Percentiles rank a stretch among this genome's conserved stretches.
phyloP scores from a whole-genome alignment of 164 flowering plant species.

The Amborella trichopoda region DNA sequence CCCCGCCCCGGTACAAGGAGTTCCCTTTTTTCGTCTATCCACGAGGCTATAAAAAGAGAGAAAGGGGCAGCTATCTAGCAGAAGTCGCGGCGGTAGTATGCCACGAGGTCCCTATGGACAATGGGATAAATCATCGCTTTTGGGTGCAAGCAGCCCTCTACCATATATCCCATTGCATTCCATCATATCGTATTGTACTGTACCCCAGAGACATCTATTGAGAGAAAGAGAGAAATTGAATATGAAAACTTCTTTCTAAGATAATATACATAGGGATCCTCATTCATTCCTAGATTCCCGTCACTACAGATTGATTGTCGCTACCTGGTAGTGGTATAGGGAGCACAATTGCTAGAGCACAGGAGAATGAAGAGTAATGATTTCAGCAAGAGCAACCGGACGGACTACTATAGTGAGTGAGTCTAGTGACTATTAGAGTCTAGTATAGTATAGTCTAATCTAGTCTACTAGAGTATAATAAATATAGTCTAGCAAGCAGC shows the following conservation, averaged over 20 bases:
- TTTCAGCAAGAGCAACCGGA: neutral
- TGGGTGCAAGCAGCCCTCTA: neutral
- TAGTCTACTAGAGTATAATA: no score
- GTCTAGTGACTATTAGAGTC: neutral
- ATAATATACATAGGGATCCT: no score
- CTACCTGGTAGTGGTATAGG: no score
- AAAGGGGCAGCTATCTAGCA: conserved; percentile 5
- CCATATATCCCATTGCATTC: neutral
- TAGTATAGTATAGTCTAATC: neutral
- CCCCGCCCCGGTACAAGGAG: neutral
- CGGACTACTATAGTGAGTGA: neutral
- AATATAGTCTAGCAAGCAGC: neutral
- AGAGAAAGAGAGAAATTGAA: neutral
- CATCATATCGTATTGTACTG: neutral
- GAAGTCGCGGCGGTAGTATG: conserved; percentile 1
- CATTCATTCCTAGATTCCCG: neutral
- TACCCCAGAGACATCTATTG: neutral
- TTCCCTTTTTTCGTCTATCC: conserved; percentile 4
- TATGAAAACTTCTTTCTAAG: no score
- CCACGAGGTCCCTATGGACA: no score
- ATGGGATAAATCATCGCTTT: neutral
- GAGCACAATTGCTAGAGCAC: no score
- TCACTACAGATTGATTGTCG: neutral
- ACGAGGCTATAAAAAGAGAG: conserved; percentile 7
- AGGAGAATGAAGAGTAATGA: conserved; percentile 1